Percentiles rank a stretch among this genome's conserved stretches.
Conservation (phyloP, 164 flowering plant genomes). For the Cinnamomum chago region DNA sequence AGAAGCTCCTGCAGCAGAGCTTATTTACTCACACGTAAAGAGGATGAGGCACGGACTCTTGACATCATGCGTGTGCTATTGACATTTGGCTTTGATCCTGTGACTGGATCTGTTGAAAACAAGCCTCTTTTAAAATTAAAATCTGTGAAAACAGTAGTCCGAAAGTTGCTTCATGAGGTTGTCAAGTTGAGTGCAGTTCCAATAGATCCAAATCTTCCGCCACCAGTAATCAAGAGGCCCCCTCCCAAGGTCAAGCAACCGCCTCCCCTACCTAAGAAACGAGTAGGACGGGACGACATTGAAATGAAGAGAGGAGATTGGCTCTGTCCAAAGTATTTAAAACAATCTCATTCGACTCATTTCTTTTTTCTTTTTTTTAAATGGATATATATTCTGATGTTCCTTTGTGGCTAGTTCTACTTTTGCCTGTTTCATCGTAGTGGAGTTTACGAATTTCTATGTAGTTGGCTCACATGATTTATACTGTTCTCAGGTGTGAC, state of each 20-base stretch:
- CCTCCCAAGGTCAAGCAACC: slow-evolving; percentile 98
- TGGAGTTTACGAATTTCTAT: neutral
- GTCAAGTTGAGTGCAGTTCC: slow-evolving; percentile 93
- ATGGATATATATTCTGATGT: neutral
- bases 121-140: slow-evolving; percentile 64
- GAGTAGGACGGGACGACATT: slow-evolving; percentile 92
- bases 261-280: slow-evolving; percentile 88
- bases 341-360: neutral
- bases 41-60: slow-evolving; percentile 91
- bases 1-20: slow-evolving; percentile 84
- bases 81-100: slow-evolving; percentile 80
- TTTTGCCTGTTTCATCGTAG: neutral
- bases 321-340: slow-evolving; percentile 86
- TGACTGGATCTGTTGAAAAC: slow-evolving; percentile 57
- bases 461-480: neutral
- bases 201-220: slow-evolving; percentile 96
- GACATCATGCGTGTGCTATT: slow-evolving; percentile 79
- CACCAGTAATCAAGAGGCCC: slow-evolving; percentile 76
- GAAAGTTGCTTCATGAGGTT: slow-evolving; percentile 84
- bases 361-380: neutral
- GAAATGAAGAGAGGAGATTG: slow-evolving; percentile 99
- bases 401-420: neutral
- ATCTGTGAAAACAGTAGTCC: slow-evolving; percentile 70
- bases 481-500: slow-evolving; percentile 67
- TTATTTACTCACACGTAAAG: slow-evolving; percentile 75